phyloP scores from a whole-genome alignment of 305 asterid genomes.

The Ajuga reptans region DNA sequence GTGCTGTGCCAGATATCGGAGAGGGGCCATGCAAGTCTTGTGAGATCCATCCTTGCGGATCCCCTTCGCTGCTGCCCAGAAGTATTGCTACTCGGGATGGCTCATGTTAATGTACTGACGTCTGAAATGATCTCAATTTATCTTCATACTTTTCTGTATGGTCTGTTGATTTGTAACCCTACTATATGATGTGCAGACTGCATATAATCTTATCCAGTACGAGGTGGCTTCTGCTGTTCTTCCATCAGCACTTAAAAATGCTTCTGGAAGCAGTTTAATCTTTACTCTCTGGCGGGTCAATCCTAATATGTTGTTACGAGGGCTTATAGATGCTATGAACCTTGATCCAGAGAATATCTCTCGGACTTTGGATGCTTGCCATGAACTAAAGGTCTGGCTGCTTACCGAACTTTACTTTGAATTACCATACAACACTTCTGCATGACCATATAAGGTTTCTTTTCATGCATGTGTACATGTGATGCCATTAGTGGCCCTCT shows the following conservation, averaged over 20 bases:
- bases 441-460: not conserved
- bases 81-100: conserved; percentile 84
- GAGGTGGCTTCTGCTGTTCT: conserved; percentile 72
- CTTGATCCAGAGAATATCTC: conserved; percentile 50
- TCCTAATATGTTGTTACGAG: conserved; percentile 62
- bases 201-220: conserved; percentile 75
- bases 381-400: conserved; percentile 70
- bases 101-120: conserved; percentile 60
- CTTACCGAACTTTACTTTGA: conserved; percentile 6
- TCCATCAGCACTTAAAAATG: conserved; percentile 46
- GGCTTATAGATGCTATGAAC: conserved; percentile 60
- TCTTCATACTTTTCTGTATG: not conserved
- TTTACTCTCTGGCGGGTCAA: conserved; percentile 69
- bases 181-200: conserved; percentile 55
- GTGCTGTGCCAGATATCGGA: conserved; percentile 82
- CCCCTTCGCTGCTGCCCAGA: conserved; percentile 83
- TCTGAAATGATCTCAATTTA: conserved; percentile 9
- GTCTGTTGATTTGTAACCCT: conserved; percentile 17
- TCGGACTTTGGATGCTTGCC: conserved; percentile 69
- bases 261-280: conserved; percentile 38
- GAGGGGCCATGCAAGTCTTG: conserved; percentile 80
- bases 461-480: not conserved
- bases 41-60: conserved; percentile 63
- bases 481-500: not conserved
- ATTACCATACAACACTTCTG: not conserved